These are phyloP conservation scores for Russula olivacea DNA, from an alignment of 768 basidiomycete genomes.

Conservation along the genomic window DNA sequence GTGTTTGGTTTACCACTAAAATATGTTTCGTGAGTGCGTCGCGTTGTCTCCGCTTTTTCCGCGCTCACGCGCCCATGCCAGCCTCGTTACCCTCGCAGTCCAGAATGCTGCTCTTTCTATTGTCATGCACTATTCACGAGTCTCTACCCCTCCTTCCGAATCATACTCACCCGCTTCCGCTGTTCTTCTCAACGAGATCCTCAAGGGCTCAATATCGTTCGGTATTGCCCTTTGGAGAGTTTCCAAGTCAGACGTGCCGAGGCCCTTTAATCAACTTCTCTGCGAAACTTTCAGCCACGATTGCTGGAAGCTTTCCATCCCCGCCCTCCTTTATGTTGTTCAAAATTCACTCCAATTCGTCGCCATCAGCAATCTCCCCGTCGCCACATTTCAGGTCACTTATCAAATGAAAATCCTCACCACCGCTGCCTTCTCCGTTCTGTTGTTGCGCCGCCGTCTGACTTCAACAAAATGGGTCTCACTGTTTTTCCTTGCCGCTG, in stretches of 20 bases:
- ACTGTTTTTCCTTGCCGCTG: conserved; percentile 81
- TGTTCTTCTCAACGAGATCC: conserved; percentile 87
- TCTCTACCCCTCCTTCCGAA: conserved; percentile 68
- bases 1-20: conserved; percentile 70
- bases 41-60: not conserved
- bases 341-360: conserved; percentile 98
- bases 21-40: conserved; percentile 65
- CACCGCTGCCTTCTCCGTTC: conserved; percentile 87
- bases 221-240: conserved; percentile 56
- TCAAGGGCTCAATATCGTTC: conserved; percentile 92
- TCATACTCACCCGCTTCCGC: conserved; percentile 93
- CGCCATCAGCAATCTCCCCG: conserved; percentile 90
- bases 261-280: conserved; percentile 47
- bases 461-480: conserved; percentile 78
- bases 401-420: conserved; percentile 99
- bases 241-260: conserved; percentile 36
- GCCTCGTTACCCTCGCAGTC: conserved; percentile 79
- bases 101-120: conserved; percentile 96
- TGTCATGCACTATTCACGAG: conserved; percentile 98
- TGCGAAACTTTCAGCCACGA: conserved; percentile 81
- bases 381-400: conserved; percentile 95
- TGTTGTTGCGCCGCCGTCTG: conserved; percentile 71
- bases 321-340: conserved; percentile 91
- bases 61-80: conserved; percentile 29
- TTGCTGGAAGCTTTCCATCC: conserved; percentile 97